These are phyloP conservation scores for Pythium myriotylum DNA, from an alignment of 352 stramenopile species.

Conservation along the genomic window DNA sequence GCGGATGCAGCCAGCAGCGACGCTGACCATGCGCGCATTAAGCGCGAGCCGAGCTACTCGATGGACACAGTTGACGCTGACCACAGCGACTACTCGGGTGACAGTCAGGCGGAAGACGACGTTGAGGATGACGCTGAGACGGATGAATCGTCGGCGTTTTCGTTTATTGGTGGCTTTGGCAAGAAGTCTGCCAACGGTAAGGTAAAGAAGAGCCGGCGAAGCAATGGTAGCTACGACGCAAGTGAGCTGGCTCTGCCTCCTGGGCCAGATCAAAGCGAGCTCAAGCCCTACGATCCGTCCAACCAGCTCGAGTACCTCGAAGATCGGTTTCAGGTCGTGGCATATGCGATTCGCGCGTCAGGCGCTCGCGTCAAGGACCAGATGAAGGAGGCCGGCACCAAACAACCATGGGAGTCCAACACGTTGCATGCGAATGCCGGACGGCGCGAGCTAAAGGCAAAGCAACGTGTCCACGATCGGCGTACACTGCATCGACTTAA, in stretches of 20 bases:
- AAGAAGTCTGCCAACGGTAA: slow-evolving; percentile 39
- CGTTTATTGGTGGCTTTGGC: slow-evolving; percentile 73
- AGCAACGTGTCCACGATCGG: slow-evolving; percentile 80
- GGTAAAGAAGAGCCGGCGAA: slow-evolving; percentile 16
- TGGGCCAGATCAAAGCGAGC: slow-evolving; percentile 34
- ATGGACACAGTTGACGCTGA: slow-evolving; percentile 5
- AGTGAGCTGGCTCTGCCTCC: background rate
- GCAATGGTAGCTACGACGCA: slow-evolving; percentile 9
- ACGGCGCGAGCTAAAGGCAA: slow-evolving; percentile 82
- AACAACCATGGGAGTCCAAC: slow-evolving; percentile 78
- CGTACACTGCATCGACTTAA: slow-evolving; percentile 63
- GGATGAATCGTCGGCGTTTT: slow-evolving; percentile 50
- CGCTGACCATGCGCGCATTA: background rate
- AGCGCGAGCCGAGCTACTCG: slow-evolving; percentile 11
- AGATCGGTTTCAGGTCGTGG: slow-evolving; percentile 88
- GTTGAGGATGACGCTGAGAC: slow-evolving; percentile 13
- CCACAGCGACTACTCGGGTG: slow-evolving; percentile 8
- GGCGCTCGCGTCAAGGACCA: slow-evolving; percentile 85
- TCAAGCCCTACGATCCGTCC: slow-evolving; percentile 81
- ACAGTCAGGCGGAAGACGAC: slow-evolving; percentile 10
- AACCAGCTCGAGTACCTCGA: slow-evolving; percentile 90
- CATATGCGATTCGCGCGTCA: slow-evolving; percentile 83
- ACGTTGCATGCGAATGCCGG: slow-evolving; percentile 50
- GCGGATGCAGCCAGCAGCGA: background rate
- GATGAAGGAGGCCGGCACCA: slow-evolving; percentile 89